Evolutionary conservation across 768 basidiomycete genomes (phyloP), one percentile per base, ranked within the genome.

Genomic region (Hygrocybe punicea): DNA sequence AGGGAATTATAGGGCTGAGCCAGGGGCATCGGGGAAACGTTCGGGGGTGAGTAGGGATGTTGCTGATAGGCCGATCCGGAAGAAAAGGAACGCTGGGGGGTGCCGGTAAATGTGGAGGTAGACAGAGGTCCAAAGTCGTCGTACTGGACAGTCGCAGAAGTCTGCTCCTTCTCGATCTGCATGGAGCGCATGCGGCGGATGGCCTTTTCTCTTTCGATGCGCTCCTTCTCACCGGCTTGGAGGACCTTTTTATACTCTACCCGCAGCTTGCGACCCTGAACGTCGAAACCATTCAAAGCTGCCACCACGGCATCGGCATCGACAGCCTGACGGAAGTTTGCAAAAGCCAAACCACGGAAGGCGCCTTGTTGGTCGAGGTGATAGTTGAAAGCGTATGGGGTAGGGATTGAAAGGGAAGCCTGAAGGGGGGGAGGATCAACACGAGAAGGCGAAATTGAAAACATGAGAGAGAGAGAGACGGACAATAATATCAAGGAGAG

Each of bases 181-280:
- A 97, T 96, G 46, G 91, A 94, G 63, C 92, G 87, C 95, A 99
- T 99, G 59, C 97, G 83, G 61, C 95, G 89, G 60, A 99, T 85
- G 2, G 97, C 97, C 79, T 99, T 99, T 78, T 98, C 96, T 56
- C 96, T 79, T 73, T 99, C 97, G 67, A 98, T 99, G 56, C 93
- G 85, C 68, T 99, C 97, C 76, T 99, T 99, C 75, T 99, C 97
- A 49, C 96, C 95, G 3, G 95, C 94, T 71, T 98, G 95, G n/a
- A 99, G 77, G 7, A 98, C 96, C 74, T 98, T 98, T 79, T 99
- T 99, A 79, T 98, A 98, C 74, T 99, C 97, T 55, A 98, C 96
- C 42, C 97, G 89, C 51, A 99, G 80, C 73, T 98, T 98, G 65
- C 97, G 91, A 21, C 97, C 97, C 65, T 93, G 91, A 34, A 97